These are phyloP conservation scores for Barnettozyma salicaria DNA, from an alignment of 805 yeast species.

Conservation along the genomic window DNA sequence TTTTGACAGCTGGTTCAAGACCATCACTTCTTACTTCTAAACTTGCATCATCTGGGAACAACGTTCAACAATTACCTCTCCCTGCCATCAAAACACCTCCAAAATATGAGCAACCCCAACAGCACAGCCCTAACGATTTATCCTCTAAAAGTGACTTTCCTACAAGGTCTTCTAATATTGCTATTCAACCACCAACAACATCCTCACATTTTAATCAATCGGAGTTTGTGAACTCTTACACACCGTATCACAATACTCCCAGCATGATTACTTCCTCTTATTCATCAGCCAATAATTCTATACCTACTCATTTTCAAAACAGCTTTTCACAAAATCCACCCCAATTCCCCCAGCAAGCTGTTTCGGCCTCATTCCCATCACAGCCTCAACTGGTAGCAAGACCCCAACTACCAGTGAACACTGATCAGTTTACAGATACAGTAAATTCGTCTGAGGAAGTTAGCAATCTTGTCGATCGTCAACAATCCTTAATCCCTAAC, in stretches of 20 bases:
- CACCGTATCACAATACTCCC: conserved; percentile 42
- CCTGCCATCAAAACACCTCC: conserved; percentile 8
- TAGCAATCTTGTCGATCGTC: too few species aligned
- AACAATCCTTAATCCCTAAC: too few species aligned
- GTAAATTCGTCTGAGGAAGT: not conserved
- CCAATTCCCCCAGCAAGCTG: conserved; percentile 8
- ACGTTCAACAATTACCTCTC: conserved; percentile 10
- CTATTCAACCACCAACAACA: conserved; percentile 24
- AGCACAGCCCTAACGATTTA: conserved; percentile 8
- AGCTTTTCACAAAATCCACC: conserved; percentile 10
- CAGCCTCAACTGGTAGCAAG: not conserved
- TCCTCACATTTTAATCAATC: conserved; percentile 27
- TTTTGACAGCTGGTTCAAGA: conserved; percentile 12
- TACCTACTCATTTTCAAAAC: conserved; percentile 17
- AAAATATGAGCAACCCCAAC: conserved; percentile 8
- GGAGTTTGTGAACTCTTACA: conserved; percentile 24
- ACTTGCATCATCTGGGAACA: conserved; percentile 23
- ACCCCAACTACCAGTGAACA: conserved; percentile 18
- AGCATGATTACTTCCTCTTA: conserved; percentile 42
- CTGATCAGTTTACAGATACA: conserved; percentile 2
- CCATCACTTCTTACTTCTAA: conserved; percentile 30
- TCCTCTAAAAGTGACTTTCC: conserved; percentile 3
- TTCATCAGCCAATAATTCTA: conserved; percentile 29
- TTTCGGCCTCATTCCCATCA: conserved; percentile 15
- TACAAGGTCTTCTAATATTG: conserved; percentile 22